These are phyloP conservation scores for Teunomyces pallodes DNA, from an alignment of 805 yeast species.

Conservation along the genomic window DNA sequence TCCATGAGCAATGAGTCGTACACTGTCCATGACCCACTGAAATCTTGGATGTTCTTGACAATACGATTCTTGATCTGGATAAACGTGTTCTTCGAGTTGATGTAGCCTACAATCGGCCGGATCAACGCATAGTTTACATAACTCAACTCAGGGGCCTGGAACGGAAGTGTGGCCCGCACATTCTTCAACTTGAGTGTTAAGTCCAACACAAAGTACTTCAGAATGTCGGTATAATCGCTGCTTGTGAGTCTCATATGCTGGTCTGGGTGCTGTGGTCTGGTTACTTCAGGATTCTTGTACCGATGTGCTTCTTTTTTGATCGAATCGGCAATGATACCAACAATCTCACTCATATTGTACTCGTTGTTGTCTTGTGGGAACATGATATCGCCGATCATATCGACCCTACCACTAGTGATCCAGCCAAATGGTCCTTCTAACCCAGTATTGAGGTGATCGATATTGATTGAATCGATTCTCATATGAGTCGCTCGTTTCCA, in stretches of 20 bases:
- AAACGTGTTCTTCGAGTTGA: slow-evolving; percentile 83
- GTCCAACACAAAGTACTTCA: slow-evolving; percentile 71
- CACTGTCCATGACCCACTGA: slow-evolving; percentile 95
- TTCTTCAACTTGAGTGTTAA: slow-evolving; percentile 76
- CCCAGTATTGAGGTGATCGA: slow-evolving; percentile 89
- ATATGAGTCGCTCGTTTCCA: slow-evolving; percentile 71
- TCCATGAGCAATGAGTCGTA: slow-evolving; percentile 90
- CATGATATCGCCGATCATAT: slow-evolving; percentile 87
- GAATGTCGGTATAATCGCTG: slow-evolving; percentile 32
- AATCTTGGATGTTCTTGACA: slow-evolving; percentile 74
- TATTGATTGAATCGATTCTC: slow-evolving; percentile 78
- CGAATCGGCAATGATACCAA: slow-evolving; percentile 45
- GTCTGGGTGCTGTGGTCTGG: slow-evolving; percentile 24
- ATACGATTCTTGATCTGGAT: slow-evolving; percentile 85
- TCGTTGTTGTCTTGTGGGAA: slow-evolving; percentile 66
- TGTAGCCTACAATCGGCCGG: slow-evolving; percentile 93
- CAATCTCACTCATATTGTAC: slow-evolving; percentile 45
- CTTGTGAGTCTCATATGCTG: slow-evolving; percentile 28
- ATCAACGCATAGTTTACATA: slow-evolving; percentile 89
- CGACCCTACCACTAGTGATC: slow-evolving; percentile 91
- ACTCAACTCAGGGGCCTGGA: slow-evolving; percentile 83
- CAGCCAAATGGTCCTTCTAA: slow-evolving; percentile 95
- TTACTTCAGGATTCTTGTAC: slow-evolving; percentile 32
- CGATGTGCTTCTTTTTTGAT: slow-evolving; percentile 50
- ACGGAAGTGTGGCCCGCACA: slow-evolving; percentile 85